Base-by-base conservation (phyloP, 116 monocot genomes). In the Papilionanthe hybrid region DNA sequence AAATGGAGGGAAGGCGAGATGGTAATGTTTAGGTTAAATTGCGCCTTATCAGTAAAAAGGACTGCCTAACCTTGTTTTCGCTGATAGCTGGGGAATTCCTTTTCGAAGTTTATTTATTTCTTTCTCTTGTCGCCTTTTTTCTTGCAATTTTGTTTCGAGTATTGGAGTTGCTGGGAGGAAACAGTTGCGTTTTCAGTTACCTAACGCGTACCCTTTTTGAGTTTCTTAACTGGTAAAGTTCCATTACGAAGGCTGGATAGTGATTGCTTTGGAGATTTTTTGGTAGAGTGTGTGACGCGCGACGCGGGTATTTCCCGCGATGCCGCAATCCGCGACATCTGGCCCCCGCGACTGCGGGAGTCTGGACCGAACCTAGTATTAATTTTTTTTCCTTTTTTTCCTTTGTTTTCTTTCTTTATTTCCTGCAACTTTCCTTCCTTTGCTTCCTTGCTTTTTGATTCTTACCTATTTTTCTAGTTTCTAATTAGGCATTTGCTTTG, bases 161-260 rank as follows among this genome's bases (percentile, higher is more conserved):
- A 32, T 30, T 69, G 69, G 69, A 69, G 69, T 69, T 69, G 63
- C 23, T 63, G 7, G 63, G 7, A 63, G 25, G 63, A 63, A 69
- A 15, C 69, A 28, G 25, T 32, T 69, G 69, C 25, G 4, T 32
- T 0, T 1, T 69, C 37, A 30, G 69, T 32, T 69, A 13, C 69
- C 32, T 23, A 12, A 32, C 4, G 13, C 32, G n/a, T 30, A 7
- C 9, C 60, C 9, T 60, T 69, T 69, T 1, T 37, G 32, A 4
- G 30, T 32, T 63, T 63, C 2, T 69, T 28, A 15, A 32, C 25
- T 69, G 3, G 69, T 32, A 30, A 69, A 3, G 9, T 9, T 42
- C 72, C 15, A 43, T 9, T 72, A 72, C 2, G 44, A 72, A 42
- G 72, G n/a, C 20, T 44, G 6, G 5, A 42, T 7, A 20, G n/a